phyloP scores from a whole-genome alignment of 495 filamentous ascomycete genomes.

The Daldinia childiae region DNA sequence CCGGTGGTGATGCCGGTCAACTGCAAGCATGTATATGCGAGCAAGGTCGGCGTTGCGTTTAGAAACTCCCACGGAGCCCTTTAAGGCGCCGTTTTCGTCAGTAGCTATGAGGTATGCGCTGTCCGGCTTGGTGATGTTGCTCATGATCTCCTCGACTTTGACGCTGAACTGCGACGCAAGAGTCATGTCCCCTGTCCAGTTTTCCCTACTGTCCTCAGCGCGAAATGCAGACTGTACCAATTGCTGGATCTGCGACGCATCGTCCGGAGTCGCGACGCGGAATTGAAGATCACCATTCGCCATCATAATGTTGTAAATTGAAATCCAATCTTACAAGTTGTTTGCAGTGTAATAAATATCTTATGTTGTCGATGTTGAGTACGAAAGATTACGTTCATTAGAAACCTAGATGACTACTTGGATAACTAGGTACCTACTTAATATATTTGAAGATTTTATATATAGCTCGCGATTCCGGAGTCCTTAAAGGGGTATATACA shows the following conservation, averaged over 20 bases:
- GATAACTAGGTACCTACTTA: neutral
- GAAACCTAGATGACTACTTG: neutral
- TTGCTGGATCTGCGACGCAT: neutral
- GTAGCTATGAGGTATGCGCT: neutral
- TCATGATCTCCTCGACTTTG: neutral
- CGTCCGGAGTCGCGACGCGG: neutral
- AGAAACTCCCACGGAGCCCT: neutral
- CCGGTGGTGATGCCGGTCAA: neutral
- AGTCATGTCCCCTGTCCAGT: neutral
- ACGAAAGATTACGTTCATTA: neutral
- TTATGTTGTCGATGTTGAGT: neutral
- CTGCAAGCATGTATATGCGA: neutral
- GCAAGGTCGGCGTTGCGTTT: neutral
- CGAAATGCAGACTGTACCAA: neutral
- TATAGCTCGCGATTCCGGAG: neutral
- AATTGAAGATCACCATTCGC: neutral
- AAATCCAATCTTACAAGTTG: neutral
- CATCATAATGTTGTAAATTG: neutral
- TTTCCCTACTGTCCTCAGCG: neutral
- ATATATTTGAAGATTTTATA: neutral
- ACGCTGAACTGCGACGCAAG: neutral
- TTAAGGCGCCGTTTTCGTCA: neutral
- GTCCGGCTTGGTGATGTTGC: neutral
- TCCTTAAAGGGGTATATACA: neutral
- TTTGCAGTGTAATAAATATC: neutral